Percentiles rank a stretch among this genome's conserved stretches.
phyloP scores from a whole-genome alignment of 345 rosid species.

The Mangifera indica region DNA sequence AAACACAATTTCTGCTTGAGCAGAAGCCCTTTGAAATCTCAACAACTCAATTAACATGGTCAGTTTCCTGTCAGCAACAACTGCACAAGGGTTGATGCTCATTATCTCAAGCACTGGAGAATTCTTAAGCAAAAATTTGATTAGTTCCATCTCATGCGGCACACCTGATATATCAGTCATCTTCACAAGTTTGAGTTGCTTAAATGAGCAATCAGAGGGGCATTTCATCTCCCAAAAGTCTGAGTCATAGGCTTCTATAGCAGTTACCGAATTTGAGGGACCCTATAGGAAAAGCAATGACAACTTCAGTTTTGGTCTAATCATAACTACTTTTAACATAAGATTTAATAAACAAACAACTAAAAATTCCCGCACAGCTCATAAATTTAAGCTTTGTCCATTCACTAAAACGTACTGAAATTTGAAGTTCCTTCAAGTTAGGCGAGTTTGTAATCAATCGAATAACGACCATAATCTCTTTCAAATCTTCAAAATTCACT shows the following conservation, averaged over 20 bases:
- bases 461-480: conserved; percentile 76
- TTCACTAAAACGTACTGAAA: conserved; percentile 57
- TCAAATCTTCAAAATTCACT: conserved; percentile 88
- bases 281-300: conserved; percentile 40
- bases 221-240: conserved; percentile 56
- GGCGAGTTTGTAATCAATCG: conserved; percentile 82
- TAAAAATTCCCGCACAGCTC: not conserved
- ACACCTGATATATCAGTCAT: conserved; percentile 70
- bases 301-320: not conserved
- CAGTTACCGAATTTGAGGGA: conserved; percentile 51
- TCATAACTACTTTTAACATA: not conserved
- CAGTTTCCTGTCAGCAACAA: conserved; percentile 51
- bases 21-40: conserved; percentile 72
- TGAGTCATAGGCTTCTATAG: conserved; percentile 51
- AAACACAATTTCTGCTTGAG: conserved; percentile 63
- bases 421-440: conserved; percentile 64
- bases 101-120: conserved; percentile 63
- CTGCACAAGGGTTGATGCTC: conserved; percentile 54
- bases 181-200: conserved; percentile 58
- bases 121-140: conserved; percentile 69
- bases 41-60: conserved; percentile 67
- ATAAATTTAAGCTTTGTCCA: conserved; percentile 6
- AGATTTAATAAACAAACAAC: not conserved
- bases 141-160: conserved; percentile 76
- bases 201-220: conserved; percentile 48